Base-by-base conservation (phyloP, 768 basidiomycete genomes). In the Mrakia gelida region DNA sequence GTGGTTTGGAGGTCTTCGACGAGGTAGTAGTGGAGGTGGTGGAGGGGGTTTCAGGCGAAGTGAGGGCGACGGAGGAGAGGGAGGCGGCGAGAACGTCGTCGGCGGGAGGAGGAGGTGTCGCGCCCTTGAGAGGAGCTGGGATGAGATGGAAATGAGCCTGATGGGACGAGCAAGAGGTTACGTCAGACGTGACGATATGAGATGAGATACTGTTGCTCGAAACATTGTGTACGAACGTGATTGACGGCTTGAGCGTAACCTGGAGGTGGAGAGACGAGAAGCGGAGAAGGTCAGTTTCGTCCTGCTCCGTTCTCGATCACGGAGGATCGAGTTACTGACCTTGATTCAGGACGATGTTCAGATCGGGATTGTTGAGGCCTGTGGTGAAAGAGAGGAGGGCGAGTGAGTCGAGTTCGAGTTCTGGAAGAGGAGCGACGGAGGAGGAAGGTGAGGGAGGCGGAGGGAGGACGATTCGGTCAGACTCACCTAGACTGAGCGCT, bases 121-220 rank as follows among this genome's bases (percentile, higher is more conserved):
- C 38, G 38, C 38, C 9, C 16, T 34, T 15, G 18, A 70, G 67
- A 41, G 67, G 67, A n/a, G 67, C 67, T 15, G 67, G 67, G 13
- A 70, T 70, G 41, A 70, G 67, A n/a, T 70, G 67, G 67, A 70
- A 70, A 38, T 70, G 67, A 13, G 67, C 67, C 67, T 70, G 67
- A 11, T 52, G 9, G 1, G 23, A 41, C 32, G 16, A 16, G 34
- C 32, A 10, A 41, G 13, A 32, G 38, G 18, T 18, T 26, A 18
- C 43, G 65, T 38, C 38, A 38, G 38, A 38, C 38, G 8, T 3
- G 38, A 38, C 38, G 38, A 38, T 8, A 8, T 3, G 8, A 38
- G 8, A 38, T 3, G 38, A 8, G 3, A 38, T n/a, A 38, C 38
- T 38, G 38, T 3, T 8, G 38, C 38, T 38, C 4, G 8, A 38